Evolutionary conservation across 176 grass and related monocot species (phyloP), one percentile per base, ranked within the genome.

Genomic region (Rhipidocladum racemiflorum): DNA sequence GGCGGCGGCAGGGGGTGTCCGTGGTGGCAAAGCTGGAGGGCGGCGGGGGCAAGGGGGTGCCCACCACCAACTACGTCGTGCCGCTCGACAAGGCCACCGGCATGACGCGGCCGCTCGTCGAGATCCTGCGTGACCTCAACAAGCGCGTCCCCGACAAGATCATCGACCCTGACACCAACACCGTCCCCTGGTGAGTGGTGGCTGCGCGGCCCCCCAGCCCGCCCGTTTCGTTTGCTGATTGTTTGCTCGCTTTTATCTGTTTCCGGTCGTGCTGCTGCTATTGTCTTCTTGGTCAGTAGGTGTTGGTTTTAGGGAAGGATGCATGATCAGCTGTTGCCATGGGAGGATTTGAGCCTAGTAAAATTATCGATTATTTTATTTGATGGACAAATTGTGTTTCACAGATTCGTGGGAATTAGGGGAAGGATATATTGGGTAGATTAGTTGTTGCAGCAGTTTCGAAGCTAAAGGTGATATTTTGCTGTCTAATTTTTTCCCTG

Each of bases 71-170:
- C 91, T 98, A 98, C 85, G 92, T 98, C 42, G 96, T 95, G 82
- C 92, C 96, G 23, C 89, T 98, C 23, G 92, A 93, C 85, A 93
- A 86, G 85, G 38, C 87, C 64, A 85, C 89, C 34, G 87, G 88
- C 12, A 68, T 98, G 67, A 95, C 90, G 9, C 87, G 96, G 35
- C 96, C 96, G 48, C 87, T 99, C 24, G 91, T 93, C 12, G 96
- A 98, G 96, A 98, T 98, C 91, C 89, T 98, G 30, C 68, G 96
- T 23, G 96, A 98, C 85, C 90, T 98, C 88, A 98, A 95, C 87
- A 99, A 99, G 89, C 88, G 96, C 78, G 91, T 99, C 50, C 96
- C 96, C 25, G 96, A 98, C 84, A 92, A 98, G 85, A 98, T 98
- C 85, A 91, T 98, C 81, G 84, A 93, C 39, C 65, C 86, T 43